Base-by-base conservation (phyloP, 1,284 basidiomycete genomes). In the Retiboletus flavoniger region DNA sequence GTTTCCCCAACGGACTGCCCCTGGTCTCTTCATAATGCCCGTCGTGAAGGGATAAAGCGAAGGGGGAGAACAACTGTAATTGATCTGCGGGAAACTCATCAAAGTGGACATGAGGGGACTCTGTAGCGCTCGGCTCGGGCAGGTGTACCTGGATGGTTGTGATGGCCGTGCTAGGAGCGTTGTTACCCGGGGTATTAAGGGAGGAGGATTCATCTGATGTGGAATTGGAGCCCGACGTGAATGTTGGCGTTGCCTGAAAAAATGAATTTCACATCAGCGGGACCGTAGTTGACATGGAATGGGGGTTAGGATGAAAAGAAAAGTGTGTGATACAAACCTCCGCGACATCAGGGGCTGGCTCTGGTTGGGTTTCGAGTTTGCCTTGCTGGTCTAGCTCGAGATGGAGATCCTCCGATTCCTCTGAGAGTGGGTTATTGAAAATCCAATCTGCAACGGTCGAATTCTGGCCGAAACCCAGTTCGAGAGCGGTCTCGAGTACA, bases 401-500 rank as follows among this genome's bases (percentile, higher is more conserved):
- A 14, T 47, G 28, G 10, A 34, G 6, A 38, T 66, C 78, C 60
- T 83, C 82, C 13, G 78, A 75, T 47, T 76, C 81, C 61, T 83
- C 82, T 24, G 71, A 67, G 26, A 84, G 65, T 0, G 79, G 67
- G 58, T 82, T 80, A 48, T 75, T 82, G 66, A 87, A 87, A 64
- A 89, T 85, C 83, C 85, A 86, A 56, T 82, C 75, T 7, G 83
- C 78, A 21, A 88, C 81, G 14, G 79, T 75, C 24, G 76, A 72
- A 57, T 77, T 85, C 35, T 68, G 75, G 24, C 78, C 78, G 16
- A 87, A 65, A 6, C 86, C 86, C 9, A 89, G 76, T 62, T 84
- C 75, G 31, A 89, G 72, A 7, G 86, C 86, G 21, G 77, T 83
- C 61, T 89, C 85, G 39, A 88, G 77, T 35, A 89, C 85, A 14